Evolutionary conservation across 352 stramenopile genomes (phyloP).

Genomic region (Aphanomyces invadans): DNA sequence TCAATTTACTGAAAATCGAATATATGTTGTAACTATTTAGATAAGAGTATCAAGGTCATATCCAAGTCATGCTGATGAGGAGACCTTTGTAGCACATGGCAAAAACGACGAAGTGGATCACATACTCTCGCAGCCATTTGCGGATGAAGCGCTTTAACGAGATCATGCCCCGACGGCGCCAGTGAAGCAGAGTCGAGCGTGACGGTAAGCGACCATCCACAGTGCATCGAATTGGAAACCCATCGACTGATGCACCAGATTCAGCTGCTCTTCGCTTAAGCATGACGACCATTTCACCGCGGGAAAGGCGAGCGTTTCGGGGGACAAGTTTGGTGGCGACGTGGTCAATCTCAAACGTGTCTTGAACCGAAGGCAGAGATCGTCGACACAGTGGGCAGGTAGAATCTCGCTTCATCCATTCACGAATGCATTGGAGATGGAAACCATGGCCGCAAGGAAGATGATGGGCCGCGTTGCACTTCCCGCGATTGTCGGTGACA

Average conservation of each 20-base stretch:
- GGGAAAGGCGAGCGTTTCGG: neutral
- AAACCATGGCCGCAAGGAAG: slow-evolving; percentile 2
- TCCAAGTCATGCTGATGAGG: too few species aligned
- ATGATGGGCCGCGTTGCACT: neutral
- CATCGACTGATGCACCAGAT: neutral
- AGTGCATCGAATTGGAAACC: neutral
- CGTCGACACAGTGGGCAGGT: neutral
- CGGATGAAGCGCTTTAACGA: neutral
- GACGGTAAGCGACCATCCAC: neutral
- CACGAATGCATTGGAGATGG: neutral
- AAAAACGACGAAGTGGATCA: neutral
- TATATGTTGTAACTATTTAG: too few species aligned
- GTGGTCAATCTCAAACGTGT: neutral
- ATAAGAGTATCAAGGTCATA: too few species aligned
- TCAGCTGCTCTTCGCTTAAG: neutral
- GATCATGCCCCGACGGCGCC: neutral
- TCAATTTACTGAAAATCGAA: too few species aligned
- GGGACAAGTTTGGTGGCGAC: neutral
- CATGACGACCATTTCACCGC: neutral
- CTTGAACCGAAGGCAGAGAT: neutral
- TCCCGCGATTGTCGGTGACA: too few species aligned
- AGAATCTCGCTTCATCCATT: neutral
- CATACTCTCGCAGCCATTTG: neutral
- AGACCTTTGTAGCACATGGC: neutral
- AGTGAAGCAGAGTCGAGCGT: neutral